Base-by-base conservation (phyloP, 305 asterid species). In the Coffea humblotiana region DNA sequence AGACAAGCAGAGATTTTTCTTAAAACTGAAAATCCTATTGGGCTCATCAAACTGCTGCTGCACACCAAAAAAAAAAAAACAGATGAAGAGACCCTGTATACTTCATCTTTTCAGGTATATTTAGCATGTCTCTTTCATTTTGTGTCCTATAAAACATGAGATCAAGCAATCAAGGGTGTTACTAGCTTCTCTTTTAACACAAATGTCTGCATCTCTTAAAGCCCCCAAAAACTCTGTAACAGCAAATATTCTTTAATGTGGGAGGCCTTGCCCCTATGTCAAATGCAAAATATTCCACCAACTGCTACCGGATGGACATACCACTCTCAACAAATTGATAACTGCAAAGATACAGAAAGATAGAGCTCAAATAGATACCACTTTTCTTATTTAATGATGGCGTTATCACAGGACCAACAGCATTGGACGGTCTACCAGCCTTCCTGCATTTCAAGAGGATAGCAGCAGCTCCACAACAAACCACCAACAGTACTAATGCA, bases 351-450 rank as follows among this genome's bases (percentile, higher is more conserved):
- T 27, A 9, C 14, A 29, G 25, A 29, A 68, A 27, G 43, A 47
- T 48, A 58, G 19, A 71, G 76, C 47, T 67, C 60, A 80, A 54
- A 86, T 68, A 60, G 81, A 81, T 91, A 92, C 99, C 98, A 77
- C 88, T 87, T 93, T 91, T 92, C 91, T 93, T 94, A 89, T 90
- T 84, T 64, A 84, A 79, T 43, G 97, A 87, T 58, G 90, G 82
- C 76, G 91, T 81, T 79, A 88, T 83, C 72, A 86, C 93, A 48
- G 99, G 98, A 74, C 97, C 99, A 78, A 89, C 95, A 82, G 97
- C 92, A 86, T 83, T 91, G 81, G 98, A 87, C 71, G 94, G 91
- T 83, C 91, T 82, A 77, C 85, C 74, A 71, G 89, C 83, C 84
- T 84, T 92, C 93, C 94, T 92, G 88, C 94, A 94, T 83, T 90